Percentiles rank a stretch among this genome's conserved stretches.
These are phyloP conservation scores for Allium fistulosum DNA, from an alignment of 106 monocot species.

Conservation along the genomic window DNA sequence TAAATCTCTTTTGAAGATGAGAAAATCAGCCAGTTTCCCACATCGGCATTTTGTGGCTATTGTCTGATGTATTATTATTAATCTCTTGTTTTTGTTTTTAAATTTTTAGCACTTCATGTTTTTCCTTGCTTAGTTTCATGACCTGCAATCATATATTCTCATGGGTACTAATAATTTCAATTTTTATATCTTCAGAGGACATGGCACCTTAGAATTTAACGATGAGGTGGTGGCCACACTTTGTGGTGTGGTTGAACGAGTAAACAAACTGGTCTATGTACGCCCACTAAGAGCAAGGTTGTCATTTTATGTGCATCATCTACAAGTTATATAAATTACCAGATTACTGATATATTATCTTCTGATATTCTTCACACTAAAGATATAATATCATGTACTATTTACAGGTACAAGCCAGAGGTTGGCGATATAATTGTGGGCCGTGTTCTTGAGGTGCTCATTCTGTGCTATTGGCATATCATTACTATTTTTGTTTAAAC, in stretches of 20 bases:
- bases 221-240: conserved; percentile 78
- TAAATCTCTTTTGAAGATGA: too few relatives aligned
- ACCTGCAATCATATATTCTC: background rate
- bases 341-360: background rate
- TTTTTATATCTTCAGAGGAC: conserved; percentile 51
- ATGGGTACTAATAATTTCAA: background rate
- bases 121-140: background rate
- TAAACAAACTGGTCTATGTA: conserved; percentile 94
- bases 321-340: background rate
- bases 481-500: background rate
- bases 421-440: conserved; percentile 96
- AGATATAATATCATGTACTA: background rate
- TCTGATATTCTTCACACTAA: background rate
- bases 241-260: conserved; percentile 91
- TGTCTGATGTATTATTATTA: background rate
- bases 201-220: conserved; percentile 68
- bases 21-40: too few relatives aligned
- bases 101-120: background rate
- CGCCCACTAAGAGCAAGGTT: conserved; percentile 65
- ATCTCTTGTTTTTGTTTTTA: background rate
- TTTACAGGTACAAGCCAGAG: conserved; percentile 90
- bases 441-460: conserved; percentile 79
- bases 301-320: background rate
- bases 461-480: background rate
- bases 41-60: too few relatives aligned